Evolutionary conservation across 345 rosid genomes (phyloP).

Genomic region (Lepidium africanum): DNA sequence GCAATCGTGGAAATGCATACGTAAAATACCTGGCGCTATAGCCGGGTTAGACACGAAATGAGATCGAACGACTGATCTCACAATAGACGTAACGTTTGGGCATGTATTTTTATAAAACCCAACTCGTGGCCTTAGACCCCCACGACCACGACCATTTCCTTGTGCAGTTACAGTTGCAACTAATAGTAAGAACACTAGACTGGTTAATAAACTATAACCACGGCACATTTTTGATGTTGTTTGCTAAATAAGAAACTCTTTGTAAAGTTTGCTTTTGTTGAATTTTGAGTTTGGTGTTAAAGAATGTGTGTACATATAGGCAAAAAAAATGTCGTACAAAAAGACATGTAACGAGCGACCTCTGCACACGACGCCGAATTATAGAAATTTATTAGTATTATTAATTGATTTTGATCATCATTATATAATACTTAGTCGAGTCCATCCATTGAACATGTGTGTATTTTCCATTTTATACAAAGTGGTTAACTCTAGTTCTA

Average conservation of each 20-base stretch:
- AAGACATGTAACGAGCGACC: background rate
- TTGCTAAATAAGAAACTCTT: background rate
- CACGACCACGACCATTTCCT: background rate
- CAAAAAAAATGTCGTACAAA: background rate
- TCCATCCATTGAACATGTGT: conserved; percentile 1
- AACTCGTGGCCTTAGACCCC: background rate
- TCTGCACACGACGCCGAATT: conserved; percentile 9
- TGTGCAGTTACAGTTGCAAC: conserved; percentile 10
- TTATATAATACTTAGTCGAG: background rate
- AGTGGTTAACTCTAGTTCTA: too few species aligned
- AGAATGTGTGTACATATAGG: conserved; percentile 18
- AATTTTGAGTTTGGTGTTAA: conserved; percentile 17
- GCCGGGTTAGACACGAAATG: conserved; percentile 23
- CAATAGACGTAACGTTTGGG: conserved; percentile 18
- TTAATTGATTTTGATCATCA: background rate
- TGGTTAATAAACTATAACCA: background rate
- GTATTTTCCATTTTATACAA: too few species aligned
- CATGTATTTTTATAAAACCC: conserved; percentile 21
- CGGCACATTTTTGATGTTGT: conserved; percentile 15
- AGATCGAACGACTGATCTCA: conserved; percentile 16
- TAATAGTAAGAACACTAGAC: background rate
- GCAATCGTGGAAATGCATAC: conserved; percentile 38
- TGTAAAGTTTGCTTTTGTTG: conserved; percentile 1
- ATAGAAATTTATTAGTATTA: background rate
- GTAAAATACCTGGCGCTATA: conserved; percentile 30